Percentiles rank a stretch among this genome's conserved stretches.
Evolutionary conservation across 2,329 filamentous ascomycete genomes (phyloP).

Genomic region (Sporothrix humicola): DNA sequence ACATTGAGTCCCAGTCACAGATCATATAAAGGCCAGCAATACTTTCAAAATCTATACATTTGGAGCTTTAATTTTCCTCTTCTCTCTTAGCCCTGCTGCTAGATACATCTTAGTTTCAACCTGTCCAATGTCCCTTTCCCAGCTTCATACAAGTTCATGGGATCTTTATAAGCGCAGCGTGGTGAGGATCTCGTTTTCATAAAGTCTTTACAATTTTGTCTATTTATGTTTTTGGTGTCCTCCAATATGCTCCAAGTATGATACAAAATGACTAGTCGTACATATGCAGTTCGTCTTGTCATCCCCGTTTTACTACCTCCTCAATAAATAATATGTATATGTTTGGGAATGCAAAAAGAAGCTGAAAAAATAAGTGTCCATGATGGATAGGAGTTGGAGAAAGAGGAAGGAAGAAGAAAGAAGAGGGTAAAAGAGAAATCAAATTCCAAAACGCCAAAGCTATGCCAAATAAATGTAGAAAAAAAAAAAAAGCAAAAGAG

Average conservation of each 20-base stretch:
- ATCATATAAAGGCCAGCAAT: no score
- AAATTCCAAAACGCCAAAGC: constrained; percentile 53
- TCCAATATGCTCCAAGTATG: not conserved
- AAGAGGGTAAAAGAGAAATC: constrained; percentile 7
- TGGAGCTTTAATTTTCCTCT: no score
- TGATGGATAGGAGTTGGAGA: not conserved
- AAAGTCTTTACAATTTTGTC: not conserved
- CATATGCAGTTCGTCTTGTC: not conserved
- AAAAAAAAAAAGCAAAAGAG: constrained; percentile 40
- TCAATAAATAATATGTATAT: constrained; percentile 13
- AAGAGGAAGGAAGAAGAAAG: not conserved
- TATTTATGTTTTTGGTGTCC: not conserved
- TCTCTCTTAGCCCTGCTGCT: no score
- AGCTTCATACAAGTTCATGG: no score
- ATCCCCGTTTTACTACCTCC: no score
- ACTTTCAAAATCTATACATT: no score
- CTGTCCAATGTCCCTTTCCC: no score
- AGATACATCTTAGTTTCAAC: no score
- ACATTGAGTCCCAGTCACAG: no score
- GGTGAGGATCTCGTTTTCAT: no score
- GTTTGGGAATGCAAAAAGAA: not conserved
- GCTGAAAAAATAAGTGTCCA: not conserved
- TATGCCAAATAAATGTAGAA: constrained; percentile 48
- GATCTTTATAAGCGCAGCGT: no score
- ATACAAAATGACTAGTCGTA: constrained; percentile 23